Evolutionary conservation across 139 green algal species (phyloP).

Genomic region (Chlorella vulgaris): DNA sequence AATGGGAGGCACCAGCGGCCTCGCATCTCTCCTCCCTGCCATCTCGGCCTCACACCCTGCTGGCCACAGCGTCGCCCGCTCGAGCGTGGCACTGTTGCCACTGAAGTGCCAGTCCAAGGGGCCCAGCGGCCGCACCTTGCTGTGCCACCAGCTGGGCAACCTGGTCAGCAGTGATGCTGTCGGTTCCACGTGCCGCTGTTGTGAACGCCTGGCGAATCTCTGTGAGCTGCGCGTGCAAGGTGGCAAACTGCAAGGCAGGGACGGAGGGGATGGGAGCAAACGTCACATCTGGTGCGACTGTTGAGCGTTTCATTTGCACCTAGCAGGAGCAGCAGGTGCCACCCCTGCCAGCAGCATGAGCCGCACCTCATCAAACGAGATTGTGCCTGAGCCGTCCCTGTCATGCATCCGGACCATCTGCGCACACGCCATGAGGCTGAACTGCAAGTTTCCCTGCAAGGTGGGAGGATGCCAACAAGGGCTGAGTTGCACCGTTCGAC

Average conservation of each 20-base stretch:
- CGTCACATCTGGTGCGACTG: background rate
- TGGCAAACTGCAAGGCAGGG: background rate
- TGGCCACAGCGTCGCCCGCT: background rate
- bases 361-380: background rate
- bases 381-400: background rate
- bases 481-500: no score
- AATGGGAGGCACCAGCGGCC: background rate
- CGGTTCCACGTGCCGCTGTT: background rate
- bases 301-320: background rate
- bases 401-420: slow-evolving; percentile 27
- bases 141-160: slow-evolving; percentile 5
- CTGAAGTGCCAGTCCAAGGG: no score
- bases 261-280: background rate
- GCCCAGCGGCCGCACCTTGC: slow-evolving; percentile 7
- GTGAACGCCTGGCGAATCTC: slow-evolving; percentile 1
- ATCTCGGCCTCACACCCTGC: no score
- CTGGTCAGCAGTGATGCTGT: background rate
- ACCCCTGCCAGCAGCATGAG: no score
- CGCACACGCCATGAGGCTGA: slow-evolving; percentile 16
- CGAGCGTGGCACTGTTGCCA: no score
- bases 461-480: no score
- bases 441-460: slow-evolving; percentile 13
- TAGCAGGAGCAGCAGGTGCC: background rate
- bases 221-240: background rate
- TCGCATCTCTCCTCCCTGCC: slow-evolving; percentile 20